phyloP scores from a whole-genome alignment of 192 early-diverging fungal species.

The Rhizoclosmatium sp. region DNA sequence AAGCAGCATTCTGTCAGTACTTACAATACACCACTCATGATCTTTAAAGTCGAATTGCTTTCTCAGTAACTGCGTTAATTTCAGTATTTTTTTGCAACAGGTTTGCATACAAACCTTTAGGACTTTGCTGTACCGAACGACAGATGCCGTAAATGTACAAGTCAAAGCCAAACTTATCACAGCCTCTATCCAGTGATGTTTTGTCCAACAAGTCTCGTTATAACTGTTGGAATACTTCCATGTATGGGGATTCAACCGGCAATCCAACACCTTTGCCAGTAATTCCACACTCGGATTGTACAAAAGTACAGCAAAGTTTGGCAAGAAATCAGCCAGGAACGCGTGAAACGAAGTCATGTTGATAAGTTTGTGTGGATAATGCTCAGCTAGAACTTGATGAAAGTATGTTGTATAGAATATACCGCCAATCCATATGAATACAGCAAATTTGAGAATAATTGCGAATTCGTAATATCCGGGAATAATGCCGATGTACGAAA shows the following conservation, averaged over 20 bases:
- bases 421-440: conserved; percentile 9
- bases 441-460: not conserved
- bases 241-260: not conserved
- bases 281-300: conserved; percentile 24
- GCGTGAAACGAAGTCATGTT: conserved; percentile 13
- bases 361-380: conserved; percentile 3
- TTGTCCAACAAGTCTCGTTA: not conserved
- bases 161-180: not conserved
- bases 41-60: conserved; percentile 22
- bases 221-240: not conserved
- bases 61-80: not conserved
- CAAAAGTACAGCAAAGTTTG: conserved; percentile 17
- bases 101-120: not conserved
- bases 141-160: conserved; percentile 14
- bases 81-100: not conserved
- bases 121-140: conserved; percentile 25
- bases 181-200: not conserved
- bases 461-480: not conserved
- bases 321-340: conserved; percentile 25
- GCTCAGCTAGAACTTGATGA: not conserved
- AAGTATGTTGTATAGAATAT: conserved; percentile 21
- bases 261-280: conserved; percentile 16
- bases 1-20: too few species aligned
- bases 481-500: conserved; percentile 20
- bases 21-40: conserved; percentile 11